These are phyloP conservation scores for Cucurbita maxima DNA, from an alignment of 306 rosid genomes.

Conservation along the genomic window DNA sequence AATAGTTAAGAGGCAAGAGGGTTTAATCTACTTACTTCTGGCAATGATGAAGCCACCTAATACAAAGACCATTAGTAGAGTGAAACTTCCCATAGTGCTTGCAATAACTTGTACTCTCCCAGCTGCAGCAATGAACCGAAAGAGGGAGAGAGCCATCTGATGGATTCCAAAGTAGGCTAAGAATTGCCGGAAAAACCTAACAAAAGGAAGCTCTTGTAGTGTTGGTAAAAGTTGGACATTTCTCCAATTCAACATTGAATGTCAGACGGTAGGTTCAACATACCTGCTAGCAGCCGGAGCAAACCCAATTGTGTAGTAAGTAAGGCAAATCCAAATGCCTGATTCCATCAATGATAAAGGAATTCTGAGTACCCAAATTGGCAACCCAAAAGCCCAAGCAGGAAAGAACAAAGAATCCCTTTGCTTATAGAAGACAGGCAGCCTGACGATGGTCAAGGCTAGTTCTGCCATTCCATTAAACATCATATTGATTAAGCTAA, in stretches of 20 bases:
- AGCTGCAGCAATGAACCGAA: slow-evolving; percentile 38
- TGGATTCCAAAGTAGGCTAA: slow-evolving; percentile 39
- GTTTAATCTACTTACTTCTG: slow-evolving; percentile 16
- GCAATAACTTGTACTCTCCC: slow-evolving; percentile 46
- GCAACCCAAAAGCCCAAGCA: slow-evolving; percentile 66
- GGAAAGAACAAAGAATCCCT: slow-evolving; percentile 52
- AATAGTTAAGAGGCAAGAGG: background rate
- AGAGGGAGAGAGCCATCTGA: slow-evolving; percentile 52
- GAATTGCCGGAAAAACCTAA: slow-evolving; percentile 42
- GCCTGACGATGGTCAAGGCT: slow-evolving; percentile 42
- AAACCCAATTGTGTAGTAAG: slow-evolving; percentile 66
- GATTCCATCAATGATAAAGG: slow-evolving; percentile 64
- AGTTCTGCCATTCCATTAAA: slow-evolving; percentile 76
- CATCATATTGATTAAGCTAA: slow-evolving; percentile 54
- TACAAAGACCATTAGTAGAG: slow-evolving; percentile 25
- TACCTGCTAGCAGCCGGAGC: slow-evolving; percentile 74
- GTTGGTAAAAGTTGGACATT: background rate
- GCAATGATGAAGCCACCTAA: slow-evolving; percentile 55
- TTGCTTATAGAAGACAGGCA: slow-evolving; percentile 64
- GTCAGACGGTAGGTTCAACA: background rate
- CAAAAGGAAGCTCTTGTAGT: background rate
- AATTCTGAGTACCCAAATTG: slow-evolving; percentile 53
- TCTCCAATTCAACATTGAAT: background rate
- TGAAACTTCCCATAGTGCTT: slow-evolving; percentile 30
- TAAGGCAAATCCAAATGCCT: slow-evolving; percentile 49